A percentile compares a stretch with the other conserved stretches of the same genome.
Conservation (phyloP, 805 yeast species). For the Saturnispora dispora region DNA sequence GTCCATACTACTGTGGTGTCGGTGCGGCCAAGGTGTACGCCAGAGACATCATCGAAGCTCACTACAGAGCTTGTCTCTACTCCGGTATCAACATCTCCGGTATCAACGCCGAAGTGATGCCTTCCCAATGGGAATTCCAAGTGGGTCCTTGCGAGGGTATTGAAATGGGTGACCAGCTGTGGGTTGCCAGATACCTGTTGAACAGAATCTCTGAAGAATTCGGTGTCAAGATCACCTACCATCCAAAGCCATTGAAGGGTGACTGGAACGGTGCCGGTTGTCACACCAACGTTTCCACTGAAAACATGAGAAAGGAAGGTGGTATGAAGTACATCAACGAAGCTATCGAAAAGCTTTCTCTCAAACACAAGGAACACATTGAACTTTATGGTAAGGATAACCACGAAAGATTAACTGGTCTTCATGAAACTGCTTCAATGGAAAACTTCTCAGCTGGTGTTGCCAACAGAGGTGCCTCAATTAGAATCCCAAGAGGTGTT, state of each 20-base stretch:
- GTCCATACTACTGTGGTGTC: conserved; percentile 99
- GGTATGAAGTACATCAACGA: conserved; percentile 92
- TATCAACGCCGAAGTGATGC: conserved; percentile 99
- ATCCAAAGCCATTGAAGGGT: conserved; percentile 98
- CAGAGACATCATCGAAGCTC: conserved; percentile 97
- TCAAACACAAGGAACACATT: conserved; percentile 96
- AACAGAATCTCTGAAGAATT: conserved; percentile 97
- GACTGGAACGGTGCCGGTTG: conserved; percentile 99
- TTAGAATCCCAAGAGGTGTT: conserved; percentile 98
- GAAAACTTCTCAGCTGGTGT: conserved; percentile 91
- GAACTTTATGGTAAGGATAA: conserved; percentile 92
- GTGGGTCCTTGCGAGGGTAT: conserved; percentile 98
- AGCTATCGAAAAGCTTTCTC: conserved; percentile 86
- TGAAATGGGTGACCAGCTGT: conserved; percentile 92
- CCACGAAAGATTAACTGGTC: conserved; percentile 92
- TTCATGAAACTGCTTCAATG: conserved; percentile 96
- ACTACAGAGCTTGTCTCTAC: conserved; percentile 94
- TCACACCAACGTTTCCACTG: conserved; percentile 97
- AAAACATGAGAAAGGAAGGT: conserved; percentile 84
- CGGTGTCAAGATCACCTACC: conserved; percentile 96
- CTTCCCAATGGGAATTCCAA: conserved; percentile 99
- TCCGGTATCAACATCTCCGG: conserved; percentile 90
- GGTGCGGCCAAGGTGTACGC: conserved; percentile 98
- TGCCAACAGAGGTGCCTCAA: conserved; percentile 98
- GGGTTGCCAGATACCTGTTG: conserved; percentile 90